phyloP scores from a whole-genome alignment of 2,329 filamentous ascomycete genomes.

The Diplodia intermedia region DNA sequence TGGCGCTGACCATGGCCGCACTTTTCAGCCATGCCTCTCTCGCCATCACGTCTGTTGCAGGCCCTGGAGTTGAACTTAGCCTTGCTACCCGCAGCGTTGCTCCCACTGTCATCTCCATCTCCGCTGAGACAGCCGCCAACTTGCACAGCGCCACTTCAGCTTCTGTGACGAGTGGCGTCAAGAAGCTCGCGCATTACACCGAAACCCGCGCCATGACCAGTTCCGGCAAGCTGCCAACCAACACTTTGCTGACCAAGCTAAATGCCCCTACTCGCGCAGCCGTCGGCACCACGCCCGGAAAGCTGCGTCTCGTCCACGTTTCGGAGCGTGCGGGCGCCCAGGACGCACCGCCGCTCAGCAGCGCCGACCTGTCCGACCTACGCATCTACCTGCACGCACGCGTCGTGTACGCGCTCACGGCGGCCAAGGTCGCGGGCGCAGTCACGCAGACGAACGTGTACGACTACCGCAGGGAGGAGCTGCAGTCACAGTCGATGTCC shows the following conservation, averaged over 20 bases:
- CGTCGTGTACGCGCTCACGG: constrained; percentile 84
- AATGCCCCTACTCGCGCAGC: constrained; percentile 66
- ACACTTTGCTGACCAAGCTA: constrained; percentile 67
- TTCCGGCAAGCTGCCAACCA: constrained; percentile 74
- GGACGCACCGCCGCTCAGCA: constrained; percentile 68
- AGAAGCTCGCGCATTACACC: constrained; percentile 72
- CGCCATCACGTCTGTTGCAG: constrained; percentile 87
- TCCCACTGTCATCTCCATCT: constrained; percentile 82
- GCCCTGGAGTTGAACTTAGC: constrained; percentile 71
- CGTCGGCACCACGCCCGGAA: constrained; percentile 69
- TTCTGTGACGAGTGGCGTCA: constrained; percentile 67
- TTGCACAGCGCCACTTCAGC: constrained; percentile 69
- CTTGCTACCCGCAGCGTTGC: constrained; percentile 76
- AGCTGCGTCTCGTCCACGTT: constrained; percentile 80
- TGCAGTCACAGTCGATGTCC: constrained; percentile 49
- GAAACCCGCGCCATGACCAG: constrained; percentile 71
- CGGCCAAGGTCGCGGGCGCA: constrained; percentile 83
- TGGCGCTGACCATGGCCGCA: constrained; percentile 80
- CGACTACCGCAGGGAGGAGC: constrained; percentile 72
- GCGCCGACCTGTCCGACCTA: constrained; percentile 76
- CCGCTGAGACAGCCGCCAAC: constrained; percentile 73
- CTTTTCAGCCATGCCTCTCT: constrained; percentile 85
- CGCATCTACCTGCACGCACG: constrained; percentile 81
- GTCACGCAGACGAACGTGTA: constrained; percentile 87
- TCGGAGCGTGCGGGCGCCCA: constrained; percentile 71